phyloP scores from a whole-genome alignment of 2,329 filamentous ascomycete genomes.

The Venturia effusa region DNA sequence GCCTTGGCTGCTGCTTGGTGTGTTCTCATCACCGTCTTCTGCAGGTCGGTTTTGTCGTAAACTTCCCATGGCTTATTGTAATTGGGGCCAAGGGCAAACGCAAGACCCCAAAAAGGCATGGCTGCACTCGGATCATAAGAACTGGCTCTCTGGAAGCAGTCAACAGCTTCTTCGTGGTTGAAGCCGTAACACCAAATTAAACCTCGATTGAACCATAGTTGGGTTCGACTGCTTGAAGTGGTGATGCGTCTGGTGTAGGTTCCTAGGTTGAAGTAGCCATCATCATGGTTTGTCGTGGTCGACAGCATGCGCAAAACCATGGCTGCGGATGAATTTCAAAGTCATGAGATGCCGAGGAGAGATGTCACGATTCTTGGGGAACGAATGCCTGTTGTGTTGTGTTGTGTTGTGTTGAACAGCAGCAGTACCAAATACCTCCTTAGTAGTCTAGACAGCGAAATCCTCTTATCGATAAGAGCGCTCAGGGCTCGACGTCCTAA shows the following conservation, averaged over 20 bases:
- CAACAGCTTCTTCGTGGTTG: conserved; percentile 61
- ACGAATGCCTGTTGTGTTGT: no score
- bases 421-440: no score
- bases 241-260: conserved; percentile 44
- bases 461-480: no score
- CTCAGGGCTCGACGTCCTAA: no score
- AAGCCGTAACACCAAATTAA: conserved; percentile 67
- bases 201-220: conserved; percentile 61
- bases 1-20: conserved; percentile 36
- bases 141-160: conserved; percentile 53
- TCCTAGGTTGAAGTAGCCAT: conserved; percentile 45
- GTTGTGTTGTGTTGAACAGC: no score
- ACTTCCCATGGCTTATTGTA: conserved; percentile 67
- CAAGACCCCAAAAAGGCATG: conserved; percentile 60
- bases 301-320: neutral
- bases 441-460: no score
- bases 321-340: neutral
- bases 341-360: neutral
- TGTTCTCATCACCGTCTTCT: neutral
- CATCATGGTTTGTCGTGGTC: neutral
- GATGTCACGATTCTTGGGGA: no score
- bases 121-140: conserved; percentile 36
- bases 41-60: conserved; percentile 4
- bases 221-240: conserved; percentile 40
- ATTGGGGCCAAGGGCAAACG: conserved; percentile 64